phyloP scores from a whole-genome alignment of 768 basidiomycete genomes.

The Serendipita sp. region DNA sequence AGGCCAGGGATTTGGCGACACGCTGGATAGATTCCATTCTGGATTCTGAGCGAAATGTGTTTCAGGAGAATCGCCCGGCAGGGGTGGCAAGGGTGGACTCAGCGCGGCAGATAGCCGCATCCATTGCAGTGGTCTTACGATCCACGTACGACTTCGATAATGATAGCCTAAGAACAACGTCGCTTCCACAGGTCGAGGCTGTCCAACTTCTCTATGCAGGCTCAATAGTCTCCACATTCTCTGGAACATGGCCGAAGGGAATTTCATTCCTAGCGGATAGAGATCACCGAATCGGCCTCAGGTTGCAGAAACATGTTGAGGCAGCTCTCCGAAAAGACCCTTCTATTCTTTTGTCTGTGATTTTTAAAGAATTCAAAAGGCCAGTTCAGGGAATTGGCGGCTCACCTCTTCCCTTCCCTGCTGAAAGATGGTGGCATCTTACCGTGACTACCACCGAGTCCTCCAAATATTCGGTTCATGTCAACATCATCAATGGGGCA shows the following conservation, averaged over 20 bases:
- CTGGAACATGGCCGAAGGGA: slow-evolving; percentile 15
- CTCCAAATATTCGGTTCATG: slow-evolving; percentile 20
- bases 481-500: slow-evolving; percentile 28
- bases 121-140: slow-evolving; percentile 9
- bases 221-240: slow-evolving; percentile 9
- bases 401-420: slow-evolving; percentile 13
- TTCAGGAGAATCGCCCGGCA: not conserved
- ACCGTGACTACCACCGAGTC: not conserved
- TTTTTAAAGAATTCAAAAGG: too few relatives aligned
- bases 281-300: not conserved
- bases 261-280: not conserved
- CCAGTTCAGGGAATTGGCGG: slow-evolving; percentile 20
- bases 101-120: not conserved
- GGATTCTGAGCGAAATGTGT: not conserved
- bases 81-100: not conserved
- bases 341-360: slow-evolving; percentile 17
- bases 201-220: too few relatives aligned
- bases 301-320: not conserved
- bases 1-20: slow-evolving; percentile 15
- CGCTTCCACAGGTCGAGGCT: too few relatives aligned
- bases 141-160: not conserved
- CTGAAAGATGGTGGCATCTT: slow-evolving; percentile 16
- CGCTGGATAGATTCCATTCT: too few relatives aligned
- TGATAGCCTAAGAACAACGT: too few relatives aligned
- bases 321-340: not conserved